Evolutionary conservation across 345 rosid species (phyloP), one percentile per base, ranked within the genome.

Genomic region (Atalantia buxifolia): DNA sequence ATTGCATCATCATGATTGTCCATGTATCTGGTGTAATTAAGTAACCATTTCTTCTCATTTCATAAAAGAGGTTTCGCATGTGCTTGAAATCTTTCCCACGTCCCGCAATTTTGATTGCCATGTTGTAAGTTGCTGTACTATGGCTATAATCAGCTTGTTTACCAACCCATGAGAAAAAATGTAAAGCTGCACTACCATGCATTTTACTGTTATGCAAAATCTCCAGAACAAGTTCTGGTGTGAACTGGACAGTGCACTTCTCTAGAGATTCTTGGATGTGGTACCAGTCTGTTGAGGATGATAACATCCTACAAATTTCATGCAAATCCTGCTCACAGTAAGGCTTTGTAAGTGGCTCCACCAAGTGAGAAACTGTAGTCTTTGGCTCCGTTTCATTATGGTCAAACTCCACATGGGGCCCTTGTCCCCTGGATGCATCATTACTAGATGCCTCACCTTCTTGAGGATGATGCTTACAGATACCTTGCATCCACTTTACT

Each of bases 1-100:
- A 93, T 80, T 88, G 92, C 94, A 94, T 88, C 82, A 92, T 89
- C 92, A 95, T 88, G 86, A 95, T 93, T 71, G 90, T 82, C 97
- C 98, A 93, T 64, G 98, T 89, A 76, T 90, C 89, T 40, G 92
- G 86, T 80, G 94, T 87, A 83, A 89, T 78, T 62, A 57, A 36
- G 85, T 81, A 87, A 28, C 87, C 85, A 25, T 86, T 89, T 84
- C 98, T 89, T 84, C 84, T 93, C 98, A 90, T 92, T 76, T 90
- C 97, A 80, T 84, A 83, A 76, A 92, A 94, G 64, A 92, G 91
- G 80, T 72, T 81, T 79, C 97, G 90, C 98, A 93, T 90, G 88
- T 84, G 88, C 79, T 77, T 90, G 80, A 95, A 95, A 89, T 92
- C 94, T 77, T 95, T 93, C 45, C 93, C 93, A 30, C 84, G 72